A percentile compares a stretch with the other conserved stretches of the same genome.
Conservation (phyloP, 768 basidiomycete genomes). For the Lactarius tabidus region DNA sequence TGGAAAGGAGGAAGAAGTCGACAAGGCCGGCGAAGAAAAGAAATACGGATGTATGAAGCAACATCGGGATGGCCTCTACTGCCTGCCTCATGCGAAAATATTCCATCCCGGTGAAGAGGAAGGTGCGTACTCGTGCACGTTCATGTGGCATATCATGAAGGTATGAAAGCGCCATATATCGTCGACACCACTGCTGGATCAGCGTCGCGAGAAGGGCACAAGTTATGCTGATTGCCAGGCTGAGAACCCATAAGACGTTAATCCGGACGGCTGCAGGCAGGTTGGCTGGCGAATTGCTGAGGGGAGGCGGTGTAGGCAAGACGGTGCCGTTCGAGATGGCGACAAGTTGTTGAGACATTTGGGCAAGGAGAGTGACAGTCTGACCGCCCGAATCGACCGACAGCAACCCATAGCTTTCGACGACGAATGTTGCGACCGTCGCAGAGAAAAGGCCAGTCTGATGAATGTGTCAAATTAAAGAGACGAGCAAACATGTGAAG, state of each 20-base stretch:
- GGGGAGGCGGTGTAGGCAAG: neutral
- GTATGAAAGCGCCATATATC: constrained; percentile 1
- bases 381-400: neutral
- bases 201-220: constrained; percentile 8
- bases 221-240: constrained; percentile 4
- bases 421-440: constrained; percentile 4
- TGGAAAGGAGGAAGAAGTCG: constrained; percentile 2
- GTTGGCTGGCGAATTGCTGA: neutral
- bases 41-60: constrained; percentile 5
- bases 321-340: neutral
- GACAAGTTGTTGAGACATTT: constrained; percentile 3
- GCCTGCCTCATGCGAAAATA: constrained; percentile 1
- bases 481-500: neutral
- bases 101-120: constrained; percentile 6
- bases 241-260: constrained; percentile 5
- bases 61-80: neutral
- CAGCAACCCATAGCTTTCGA: neutral
- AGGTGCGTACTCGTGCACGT: constrained; percentile 6
- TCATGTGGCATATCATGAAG: constrained; percentile 4
- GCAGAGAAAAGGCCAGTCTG: constrained; percentile 9
- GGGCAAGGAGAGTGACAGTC: constrained; percentile 1
- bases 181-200: neutral
- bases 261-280: neutral
- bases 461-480: neutral
- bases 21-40: constrained; percentile 4